phyloP scores from a whole-genome alignment of 108 stramenopile species.

The Conticribra guillardii region DNA sequence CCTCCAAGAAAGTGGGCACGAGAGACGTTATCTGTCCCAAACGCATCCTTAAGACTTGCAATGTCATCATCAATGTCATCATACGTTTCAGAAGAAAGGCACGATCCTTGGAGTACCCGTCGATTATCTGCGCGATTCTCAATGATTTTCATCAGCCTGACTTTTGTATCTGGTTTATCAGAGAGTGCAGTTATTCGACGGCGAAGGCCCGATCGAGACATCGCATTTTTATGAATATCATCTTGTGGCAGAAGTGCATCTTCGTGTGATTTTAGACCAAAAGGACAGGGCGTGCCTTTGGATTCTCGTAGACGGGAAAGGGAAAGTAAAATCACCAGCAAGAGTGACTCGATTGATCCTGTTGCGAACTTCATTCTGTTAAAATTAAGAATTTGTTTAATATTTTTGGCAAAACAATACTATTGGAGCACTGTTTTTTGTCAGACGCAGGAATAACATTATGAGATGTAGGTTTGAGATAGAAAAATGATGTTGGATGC shows the following conservation, averaged over 20 bases:
- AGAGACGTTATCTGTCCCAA: conserved; percentile 10
- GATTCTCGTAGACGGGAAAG: too few relatives aligned
- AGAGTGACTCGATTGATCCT: too few relatives aligned
- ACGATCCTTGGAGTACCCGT: conserved; percentile 7
- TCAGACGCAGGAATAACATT: too few relatives aligned
- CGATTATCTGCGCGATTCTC: conserved; percentile 4
- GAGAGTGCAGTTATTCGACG: conserved; percentile 4
- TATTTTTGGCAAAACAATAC: too few relatives aligned
- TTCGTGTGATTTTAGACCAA: too few relatives aligned
- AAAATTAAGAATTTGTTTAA: too few relatives aligned
- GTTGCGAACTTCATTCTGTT: too few relatives aligned
- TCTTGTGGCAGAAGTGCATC: neutral
- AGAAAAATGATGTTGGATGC: too few relatives aligned
- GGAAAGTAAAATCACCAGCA: too few relatives aligned
- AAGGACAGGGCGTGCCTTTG: too few relatives aligned
- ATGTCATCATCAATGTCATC: conserved; percentile 35
- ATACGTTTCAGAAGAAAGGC: conserved; percentile 13
- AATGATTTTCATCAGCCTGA: conserved; percentile 1
- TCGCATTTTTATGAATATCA: neutral
- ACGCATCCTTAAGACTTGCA: neutral
- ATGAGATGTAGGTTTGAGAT: too few relatives aligned
- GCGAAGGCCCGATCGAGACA: conserved; percentile 1
- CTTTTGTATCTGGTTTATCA: neutral
- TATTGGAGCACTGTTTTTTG: too few relatives aligned
- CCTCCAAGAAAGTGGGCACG: conserved; percentile 40